These are phyloP conservation scores for Citrus trifoliata DNA, from an alignment of 345 rosid genomes.

Conservation along the genomic window DNA sequence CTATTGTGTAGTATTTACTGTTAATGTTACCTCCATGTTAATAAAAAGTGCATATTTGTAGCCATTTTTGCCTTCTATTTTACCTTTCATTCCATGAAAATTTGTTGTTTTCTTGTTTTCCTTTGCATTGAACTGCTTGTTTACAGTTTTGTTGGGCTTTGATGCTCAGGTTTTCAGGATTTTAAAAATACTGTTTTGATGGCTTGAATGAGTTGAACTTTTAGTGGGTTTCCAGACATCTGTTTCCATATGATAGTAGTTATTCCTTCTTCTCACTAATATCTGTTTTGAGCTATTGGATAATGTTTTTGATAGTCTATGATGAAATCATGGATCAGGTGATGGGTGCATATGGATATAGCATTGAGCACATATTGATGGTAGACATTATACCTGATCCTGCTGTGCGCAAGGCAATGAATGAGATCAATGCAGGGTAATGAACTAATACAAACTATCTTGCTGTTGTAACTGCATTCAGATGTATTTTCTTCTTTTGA, in stretches of 20 bases:
- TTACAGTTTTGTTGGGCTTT: background rate
- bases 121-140: background rate
- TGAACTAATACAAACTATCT: background rate
- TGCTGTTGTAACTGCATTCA: background rate
- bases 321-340: slow-evolving; percentile 46
- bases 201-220: background rate
- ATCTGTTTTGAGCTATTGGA: background rate
- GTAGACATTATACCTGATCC: slow-evolving; percentile 93
- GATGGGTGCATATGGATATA: slow-evolving; percentile 92
- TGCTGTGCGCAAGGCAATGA: slow-evolving; percentile 93
- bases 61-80: background rate
- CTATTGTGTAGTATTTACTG: background rate
- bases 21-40: background rate
- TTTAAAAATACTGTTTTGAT: background rate
- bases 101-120: background rate
- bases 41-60: background rate
- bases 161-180: background rate
- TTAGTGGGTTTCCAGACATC: background rate
- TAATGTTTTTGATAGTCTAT: slow-evolving; percentile 4
- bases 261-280: background rate
- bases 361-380: slow-evolving; percentile 95
- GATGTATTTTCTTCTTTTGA: background rate
- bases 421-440: slow-evolving; percentile 98
- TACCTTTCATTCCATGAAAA: background rate
- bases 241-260: background rate